These are phyloP conservation scores for Platismatia glauca DNA, from an alignment of 495 filamentous ascomycete species.

Conservation along the genomic window DNA sequence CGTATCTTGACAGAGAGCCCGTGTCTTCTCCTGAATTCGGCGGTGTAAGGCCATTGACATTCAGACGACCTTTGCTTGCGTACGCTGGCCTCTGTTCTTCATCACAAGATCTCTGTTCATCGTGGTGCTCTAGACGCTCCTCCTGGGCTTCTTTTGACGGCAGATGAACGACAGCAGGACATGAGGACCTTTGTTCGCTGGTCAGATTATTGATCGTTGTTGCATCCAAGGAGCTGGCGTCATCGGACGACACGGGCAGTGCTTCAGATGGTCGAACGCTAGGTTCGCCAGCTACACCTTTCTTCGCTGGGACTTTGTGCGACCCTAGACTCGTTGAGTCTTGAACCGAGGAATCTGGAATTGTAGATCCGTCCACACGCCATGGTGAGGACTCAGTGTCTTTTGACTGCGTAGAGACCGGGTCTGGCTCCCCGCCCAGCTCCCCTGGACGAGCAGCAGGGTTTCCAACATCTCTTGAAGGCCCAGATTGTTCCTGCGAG, in stretches of 20 bases:
- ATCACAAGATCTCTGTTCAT: conserved; percentile 19
- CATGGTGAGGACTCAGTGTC: neutral
- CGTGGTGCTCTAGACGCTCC: conserved; percentile 24
- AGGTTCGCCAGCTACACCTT: neutral
- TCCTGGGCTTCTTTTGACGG: conserved; percentile 31
- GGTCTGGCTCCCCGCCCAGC: neutral
- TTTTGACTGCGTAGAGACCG: neutral
- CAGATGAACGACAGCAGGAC: conserved; percentile 23
- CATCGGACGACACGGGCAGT: conserved; percentile 6
- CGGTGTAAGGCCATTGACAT: neutral
- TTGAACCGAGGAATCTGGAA: neutral
- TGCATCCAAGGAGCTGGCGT: conserved; percentile 3
- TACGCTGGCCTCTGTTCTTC: neutral
- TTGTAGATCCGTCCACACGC: conserved; percentile 2
- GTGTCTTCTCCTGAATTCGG: neutral
- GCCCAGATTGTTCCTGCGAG: neutral
- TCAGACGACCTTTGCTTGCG: neutral
- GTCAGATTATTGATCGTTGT: neutral
- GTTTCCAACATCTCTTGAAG: neutral
- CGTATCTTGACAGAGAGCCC: neutral
- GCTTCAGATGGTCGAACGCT: conserved; percentile 6
- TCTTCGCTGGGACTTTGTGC: neutral
- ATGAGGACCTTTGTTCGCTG: neutral
- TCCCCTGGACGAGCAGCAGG: neutral
- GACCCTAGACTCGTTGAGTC: neutral